Evolutionary conservation across 768 basidiomycete species (phyloP), one percentile per base, ranked within the genome.

Genomic region (Trametes cinnabarina): DNA sequence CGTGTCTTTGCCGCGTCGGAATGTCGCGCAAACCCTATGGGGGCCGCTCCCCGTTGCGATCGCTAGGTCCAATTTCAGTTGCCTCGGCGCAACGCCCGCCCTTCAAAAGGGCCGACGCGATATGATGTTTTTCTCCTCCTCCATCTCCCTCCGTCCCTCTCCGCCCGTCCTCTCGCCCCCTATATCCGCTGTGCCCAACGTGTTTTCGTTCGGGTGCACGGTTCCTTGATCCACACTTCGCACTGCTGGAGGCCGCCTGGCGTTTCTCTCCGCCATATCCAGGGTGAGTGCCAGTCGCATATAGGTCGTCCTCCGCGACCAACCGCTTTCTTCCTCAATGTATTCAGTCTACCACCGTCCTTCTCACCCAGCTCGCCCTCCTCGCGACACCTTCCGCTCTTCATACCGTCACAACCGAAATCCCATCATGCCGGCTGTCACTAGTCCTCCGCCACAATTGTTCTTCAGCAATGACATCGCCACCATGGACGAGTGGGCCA

Each of bases 401-500:
- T 42, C 60, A 58, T 52, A 55, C 55, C 54, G 60, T 57, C 55
- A 47, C 32, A 60, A 35, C 40, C 61, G 54, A 56, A 43, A n/a
- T 35, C 60, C 62, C 60, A 47, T 61, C 41, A 71, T 70, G 69
- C 52, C 64, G 41, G 54, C 54, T 19, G 54, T 55, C 37, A 41
- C 54, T 25, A 68, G 66, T 49, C 63, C 70, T 32, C 68, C 72
- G 41, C 82, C 79, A 39, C 78, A 89, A 67, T 82, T 92, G 71
- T 79, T 87, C 60, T 92, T 92, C 70, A 90, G 87, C 62, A 85
- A 84, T 71, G 85, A 90, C 67, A 87, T 92, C 70, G 78, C 78
- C 56, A 85, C 87, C 70, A 89, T 93, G 86, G 88, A 91, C 73
- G 85, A 80, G 58, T 93, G 90, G 90, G 87, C 91, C 0, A 78